A percentile compares a stretch with the other conserved stretches of the same genome.
Conservation (phyloP, 1,284 basidiomycete species). For the Rhodotorula glutinis region DNA sequence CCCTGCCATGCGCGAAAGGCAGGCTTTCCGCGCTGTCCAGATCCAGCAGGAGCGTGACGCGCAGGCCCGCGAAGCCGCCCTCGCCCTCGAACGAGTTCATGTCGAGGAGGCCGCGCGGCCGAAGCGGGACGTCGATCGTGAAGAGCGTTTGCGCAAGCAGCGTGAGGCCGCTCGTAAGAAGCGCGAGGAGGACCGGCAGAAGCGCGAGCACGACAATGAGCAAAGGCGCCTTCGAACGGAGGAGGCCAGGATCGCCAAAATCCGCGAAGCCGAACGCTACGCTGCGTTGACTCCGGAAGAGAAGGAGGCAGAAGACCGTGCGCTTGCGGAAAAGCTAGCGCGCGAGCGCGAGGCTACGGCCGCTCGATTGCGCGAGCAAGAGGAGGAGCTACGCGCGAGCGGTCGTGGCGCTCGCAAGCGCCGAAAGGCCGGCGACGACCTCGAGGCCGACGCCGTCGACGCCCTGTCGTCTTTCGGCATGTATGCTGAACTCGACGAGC, state of each 20-base stretch:
- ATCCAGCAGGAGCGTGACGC: slow-evolving; percentile 7
- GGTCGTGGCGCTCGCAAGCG: slow-evolving; percentile 32
- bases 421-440: slow-evolving; percentile 8
- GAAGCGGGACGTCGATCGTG: slow-evolving; percentile 29
- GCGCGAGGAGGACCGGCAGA: slow-evolving; percentile 31
- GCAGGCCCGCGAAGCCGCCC: not conserved
- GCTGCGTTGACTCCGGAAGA: slow-evolving; percentile 35
- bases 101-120: slow-evolving; percentile 22
- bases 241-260: slow-evolving; percentile 29
- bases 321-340: slow-evolving; percentile 12
- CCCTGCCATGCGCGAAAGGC: slow-evolving; percentile 29
- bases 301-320: slow-evolving; percentile 31
- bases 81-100: not conserved
- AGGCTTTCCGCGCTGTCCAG: slow-evolving; percentile 12
- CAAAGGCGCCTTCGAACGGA: slow-evolving; percentile 23
- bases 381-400: slow-evolving; percentile 22
- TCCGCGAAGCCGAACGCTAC: slow-evolving; percentile 32
- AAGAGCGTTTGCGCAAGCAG: slow-evolving; percentile 36
- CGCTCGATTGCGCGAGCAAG: slow-evolving; percentile 11
- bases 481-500: slow-evolving; percentile 28
- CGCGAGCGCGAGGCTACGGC: slow-evolving; percentile 20
- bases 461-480: slow-evolving; percentile 9
- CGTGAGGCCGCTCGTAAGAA: slow-evolving; percentile 35
- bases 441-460: slow-evolving; percentile 19
- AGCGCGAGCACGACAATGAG: slow-evolving; percentile 37